Conservation (phyloP, 228 moss, liverwort and hornwort genomes). For the Sphagnum magellanicum region DNA sequence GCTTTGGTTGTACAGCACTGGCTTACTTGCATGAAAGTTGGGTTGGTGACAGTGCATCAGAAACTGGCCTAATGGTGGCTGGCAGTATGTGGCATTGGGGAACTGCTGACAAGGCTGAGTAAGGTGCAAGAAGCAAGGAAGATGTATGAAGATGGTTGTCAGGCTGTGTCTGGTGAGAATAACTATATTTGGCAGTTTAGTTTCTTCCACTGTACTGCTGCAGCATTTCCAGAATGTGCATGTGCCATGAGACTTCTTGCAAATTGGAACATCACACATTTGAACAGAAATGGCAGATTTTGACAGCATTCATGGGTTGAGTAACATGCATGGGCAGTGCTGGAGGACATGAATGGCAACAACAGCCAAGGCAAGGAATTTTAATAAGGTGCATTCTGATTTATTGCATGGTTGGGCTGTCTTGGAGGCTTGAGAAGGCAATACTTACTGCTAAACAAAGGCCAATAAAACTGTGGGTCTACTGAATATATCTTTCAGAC, state of each 20-base stretch:
- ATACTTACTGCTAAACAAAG: constrained; percentile 37
- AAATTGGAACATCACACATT: too few species aligned
- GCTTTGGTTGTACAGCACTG: too few species aligned
- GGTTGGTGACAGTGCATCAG: constrained; percentile 23
- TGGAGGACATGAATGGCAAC: constrained; percentile 38
- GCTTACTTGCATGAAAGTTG: too few species aligned
- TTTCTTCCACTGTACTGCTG: not conserved
- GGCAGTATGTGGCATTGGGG: constrained; percentile 38
- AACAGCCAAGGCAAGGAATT: constrained; percentile 27
- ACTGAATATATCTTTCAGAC: constrained; percentile 48
- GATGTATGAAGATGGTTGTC: constrained; percentile 41
- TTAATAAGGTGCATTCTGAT: constrained; percentile 43
- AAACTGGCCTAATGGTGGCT: constrained; percentile 48
- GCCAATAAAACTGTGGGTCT: constrained; percentile 22
- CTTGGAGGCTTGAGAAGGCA: constrained; percentile 40
- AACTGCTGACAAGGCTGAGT: constrained; percentile 22
- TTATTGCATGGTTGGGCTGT: constrained; percentile 58
- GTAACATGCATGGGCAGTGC: constrained; percentile 37
- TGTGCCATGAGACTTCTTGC: too few species aligned
- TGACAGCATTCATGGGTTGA: constrained; percentile 1
- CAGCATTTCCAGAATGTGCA: too few species aligned
- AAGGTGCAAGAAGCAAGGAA: constrained; percentile 28
- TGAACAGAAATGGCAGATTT: too few species aligned
- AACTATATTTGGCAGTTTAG: constrained; percentile 53
- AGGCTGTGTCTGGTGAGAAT: constrained; percentile 42